Conservation (phyloP, 2,329 filamentous ascomycete species). For the Decorospora gaudefroyi region DNA sequence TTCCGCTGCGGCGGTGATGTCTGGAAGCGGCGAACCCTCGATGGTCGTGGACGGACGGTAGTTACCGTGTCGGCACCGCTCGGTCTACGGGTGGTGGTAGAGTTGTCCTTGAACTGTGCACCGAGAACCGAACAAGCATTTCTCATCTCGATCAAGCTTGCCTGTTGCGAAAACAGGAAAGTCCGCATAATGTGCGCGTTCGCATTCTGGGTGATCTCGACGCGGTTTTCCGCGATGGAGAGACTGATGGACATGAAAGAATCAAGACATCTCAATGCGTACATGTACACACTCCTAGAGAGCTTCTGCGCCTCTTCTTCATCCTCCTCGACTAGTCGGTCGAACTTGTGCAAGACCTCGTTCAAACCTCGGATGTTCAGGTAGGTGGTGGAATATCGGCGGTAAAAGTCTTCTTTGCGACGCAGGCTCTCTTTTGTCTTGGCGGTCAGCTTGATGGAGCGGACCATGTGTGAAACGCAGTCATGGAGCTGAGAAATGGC, state of each 20-base stretch:
- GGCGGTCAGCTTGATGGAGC: constrained; percentile 43
- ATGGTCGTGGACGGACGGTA: constrained; percentile 38
- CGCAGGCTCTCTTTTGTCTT: constrained; percentile 52
- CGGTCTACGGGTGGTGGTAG: constrained; percentile 27
- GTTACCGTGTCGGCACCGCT: constrained; percentile 27
- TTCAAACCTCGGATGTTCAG: constrained; percentile 62
- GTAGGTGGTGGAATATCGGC: constrained; percentile 61
- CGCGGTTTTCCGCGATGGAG: constrained; percentile 45
- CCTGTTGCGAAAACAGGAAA: constrained; percentile 63
- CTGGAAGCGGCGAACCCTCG: constrained; percentile 39
- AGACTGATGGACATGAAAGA: constrained; percentile 45
- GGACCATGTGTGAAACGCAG: constrained; percentile 44
- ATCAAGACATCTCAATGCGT: constrained; percentile 43
- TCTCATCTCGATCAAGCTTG: constrained; percentile 62
- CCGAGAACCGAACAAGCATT: constrained; percentile 62
- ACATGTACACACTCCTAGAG: constrained; percentile 42
- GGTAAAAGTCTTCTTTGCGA: constrained; percentile 53
- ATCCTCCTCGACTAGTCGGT: constrained; percentile 56
- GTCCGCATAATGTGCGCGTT: constrained; percentile 63
- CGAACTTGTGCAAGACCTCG: constrained; percentile 57
- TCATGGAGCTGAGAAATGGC: constrained; percentile 58
- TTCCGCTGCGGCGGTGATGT: constrained; percentile 43
- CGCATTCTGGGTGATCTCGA: constrained; percentile 58
- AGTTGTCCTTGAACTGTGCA: constrained; percentile 41
- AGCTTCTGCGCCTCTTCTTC: constrained; percentile 51